Conservation (phyloP, 352 stramenopile genomes). For the Phytopythium oedochilum region DNA sequence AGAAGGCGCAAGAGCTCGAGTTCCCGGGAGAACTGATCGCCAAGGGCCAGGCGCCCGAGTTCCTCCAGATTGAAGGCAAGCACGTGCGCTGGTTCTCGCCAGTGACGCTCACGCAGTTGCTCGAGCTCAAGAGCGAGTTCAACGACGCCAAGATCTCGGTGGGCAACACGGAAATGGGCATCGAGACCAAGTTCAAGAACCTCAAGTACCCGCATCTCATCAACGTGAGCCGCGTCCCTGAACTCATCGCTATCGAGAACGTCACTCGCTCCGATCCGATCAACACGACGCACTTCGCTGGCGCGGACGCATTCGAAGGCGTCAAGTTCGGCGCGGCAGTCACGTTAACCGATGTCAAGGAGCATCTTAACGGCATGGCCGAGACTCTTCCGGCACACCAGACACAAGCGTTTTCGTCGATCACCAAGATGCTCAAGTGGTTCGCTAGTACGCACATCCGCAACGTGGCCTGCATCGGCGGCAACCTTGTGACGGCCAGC, state of each 20-base stretch:
- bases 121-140: slow-evolving; percentile 84
- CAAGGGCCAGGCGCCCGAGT: slow-evolving; percentile 42
- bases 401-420: slow-evolving; percentile 48
- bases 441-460: slow-evolving; percentile 97
- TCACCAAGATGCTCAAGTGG: slow-evolving; percentile 93
- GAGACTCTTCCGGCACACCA: slow-evolving; percentile 33
- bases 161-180: slow-evolving; percentile 96
- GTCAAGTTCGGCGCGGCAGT: slow-evolving; percentile 81
- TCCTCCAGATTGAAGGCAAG: slow-evolving; percentile 63
- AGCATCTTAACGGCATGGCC: slow-evolving; percentile 39
- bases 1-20: slow-evolving; percentile 8
- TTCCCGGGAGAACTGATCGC: slow-evolving; percentile 67
- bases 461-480: slow-evolving; percentile 94
- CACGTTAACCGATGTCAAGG: slow-evolving; percentile 67
- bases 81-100: slow-evolving; percentile 92
- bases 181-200: slow-evolving; percentile 94
- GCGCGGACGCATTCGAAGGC: slow-evolving; percentile 40
- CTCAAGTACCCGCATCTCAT: slow-evolving; percentile 72
- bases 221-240: slow-evolving; percentile 62
- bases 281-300: slow-evolving; percentile 39
- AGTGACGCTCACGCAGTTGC: slow-evolving; percentile 83
- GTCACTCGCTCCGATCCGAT: slow-evolving; percentile 37
- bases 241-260: slow-evolving; percentile 43
- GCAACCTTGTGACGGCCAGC: slow-evolving; percentile 96
- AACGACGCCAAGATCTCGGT: slow-evolving; percentile 91